phyloP scores from a whole-genome alignment of 805 yeast species.

The Nakazawaea ambrosiae region DNA sequence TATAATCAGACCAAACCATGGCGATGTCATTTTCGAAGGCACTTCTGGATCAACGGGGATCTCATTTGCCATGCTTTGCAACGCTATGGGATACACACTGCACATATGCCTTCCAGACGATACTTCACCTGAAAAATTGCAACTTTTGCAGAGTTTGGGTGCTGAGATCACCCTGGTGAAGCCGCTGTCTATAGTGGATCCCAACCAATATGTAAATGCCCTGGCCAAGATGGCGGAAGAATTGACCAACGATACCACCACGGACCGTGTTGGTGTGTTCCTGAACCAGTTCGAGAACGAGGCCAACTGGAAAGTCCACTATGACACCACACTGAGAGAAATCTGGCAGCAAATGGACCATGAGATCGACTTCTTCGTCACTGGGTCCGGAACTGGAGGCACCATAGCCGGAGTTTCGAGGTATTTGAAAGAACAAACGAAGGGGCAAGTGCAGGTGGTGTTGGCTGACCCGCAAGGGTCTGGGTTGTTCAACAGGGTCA shows the following conservation, averaged over 20 bases:
- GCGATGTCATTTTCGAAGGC: slow-evolving; percentile 85
- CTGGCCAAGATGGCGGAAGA: slow-evolving; percentile 64
- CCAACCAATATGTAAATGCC: slow-evolving; percentile 84
- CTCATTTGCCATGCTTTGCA: slow-evolving; percentile 83
- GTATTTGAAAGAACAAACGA: slow-evolving; percentile 49
- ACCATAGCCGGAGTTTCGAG: slow-evolving; percentile 89
- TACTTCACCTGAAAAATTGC: slow-evolving; percentile 78
- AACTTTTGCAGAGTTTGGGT: slow-evolving; percentile 65
- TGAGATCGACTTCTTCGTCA: slow-evolving; percentile 64
- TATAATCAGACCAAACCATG: slow-evolving; percentile 46
- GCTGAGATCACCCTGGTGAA: slow-evolving; percentile 80
- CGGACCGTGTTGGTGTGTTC: slow-evolving; percentile 57
- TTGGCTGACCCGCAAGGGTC: slow-evolving; percentile 96
- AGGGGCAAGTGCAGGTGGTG: slow-evolving; percentile 39
- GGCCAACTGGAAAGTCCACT: slow-evolving; percentile 83
- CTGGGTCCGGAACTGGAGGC: slow-evolving; percentile 97
- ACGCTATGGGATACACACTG: slow-evolving; percentile 81
- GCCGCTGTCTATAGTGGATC: slow-evolving; percentile 94
- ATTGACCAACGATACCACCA: slow-evolving; percentile 31
- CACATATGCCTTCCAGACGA: slow-evolving; percentile 96
- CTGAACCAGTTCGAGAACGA: slow-evolving; percentile 96
- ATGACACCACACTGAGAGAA: slow-evolving; percentile 84
- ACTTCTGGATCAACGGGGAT: slow-evolving; percentile 97
- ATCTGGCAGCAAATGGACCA: slow-evolving; percentile 69
- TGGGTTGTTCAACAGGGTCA: slow-evolving; percentile 79